Evolutionary conservation across 31 red algal species (phyloP), one percentile per base, ranked within the genome.

Genomic region (Pterothamnion heteromorphum): DNA sequence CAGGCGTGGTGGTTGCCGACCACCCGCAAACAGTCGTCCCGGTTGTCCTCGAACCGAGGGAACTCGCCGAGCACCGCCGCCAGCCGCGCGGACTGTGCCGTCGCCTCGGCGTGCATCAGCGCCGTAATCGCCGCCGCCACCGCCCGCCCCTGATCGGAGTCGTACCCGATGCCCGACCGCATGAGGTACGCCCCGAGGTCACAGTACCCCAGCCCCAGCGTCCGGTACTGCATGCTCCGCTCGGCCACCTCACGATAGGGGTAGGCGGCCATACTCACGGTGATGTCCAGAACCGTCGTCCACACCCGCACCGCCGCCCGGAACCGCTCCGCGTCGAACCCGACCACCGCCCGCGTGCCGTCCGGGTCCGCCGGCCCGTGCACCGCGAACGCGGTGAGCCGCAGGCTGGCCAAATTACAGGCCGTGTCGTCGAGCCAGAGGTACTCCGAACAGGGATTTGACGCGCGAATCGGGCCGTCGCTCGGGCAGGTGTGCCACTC

Each of bases 121-220:
- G 28, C 31, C 31, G 28, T 33, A 28, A 78, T 28, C 72, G 72
- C 72, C 31, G 72, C 72, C 28, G 72, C 72, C 28, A 32, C 26
- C 72, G 72, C 72, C 26, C 72, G 72, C 72, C 72, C 72, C 31
- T 33, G 72, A 78, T 28, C 72, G 28, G 72, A 78, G 31, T 78
- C 72, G 72, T 78, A 78, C 72, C 28, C 28, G 72, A 78, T 78
- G 72, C 72, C 72, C 72, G 72, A 78, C 28, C 72, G 72, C 72
- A 78, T 78, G 28, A 78, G 72, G 72, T 32, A 33, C 72, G 28
- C 72, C 28, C 72, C 72, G 72, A 78, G 26, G 72, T 78, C 31
- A 28, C 28, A 28, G 72, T 78, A 78, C 31, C 72, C 72, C 28
- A 78, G 72, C 28, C 72, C 72, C 28, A 78, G 72, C 28, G 72